Evolutionary conservation across 108 stramenopile species (phyloP).

Genomic region (Skeletonema costatum): DNA sequence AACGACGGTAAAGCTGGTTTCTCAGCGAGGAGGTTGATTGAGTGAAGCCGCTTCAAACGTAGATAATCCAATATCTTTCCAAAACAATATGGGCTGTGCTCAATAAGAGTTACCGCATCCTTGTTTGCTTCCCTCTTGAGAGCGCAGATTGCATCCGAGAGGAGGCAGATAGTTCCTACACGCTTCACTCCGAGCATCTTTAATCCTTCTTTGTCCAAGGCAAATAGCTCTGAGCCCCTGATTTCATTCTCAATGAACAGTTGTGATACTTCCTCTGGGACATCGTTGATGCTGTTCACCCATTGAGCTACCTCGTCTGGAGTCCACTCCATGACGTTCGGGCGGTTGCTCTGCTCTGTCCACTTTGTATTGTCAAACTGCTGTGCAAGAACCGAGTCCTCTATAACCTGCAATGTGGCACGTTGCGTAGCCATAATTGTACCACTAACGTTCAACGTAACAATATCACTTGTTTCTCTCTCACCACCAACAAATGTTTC

Average conservation of each 20-base stretch:
- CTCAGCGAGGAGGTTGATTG: not conserved
- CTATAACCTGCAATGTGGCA: not conserved
- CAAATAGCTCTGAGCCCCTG: constrained; percentile 15
- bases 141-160: constrained; percentile 14
- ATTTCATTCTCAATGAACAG: constrained; percentile 1
- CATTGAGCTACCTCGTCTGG: constrained; percentile 17
- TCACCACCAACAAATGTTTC: too few relatives aligned
- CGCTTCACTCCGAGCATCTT: constrained; percentile 17
- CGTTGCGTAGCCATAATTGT: not conserved
- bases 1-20: not conserved
- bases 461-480: too few relatives aligned
- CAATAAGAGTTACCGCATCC: not conserved
- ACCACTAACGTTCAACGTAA: not conserved
- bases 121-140: not conserved
- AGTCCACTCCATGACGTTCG: constrained; percentile 10
- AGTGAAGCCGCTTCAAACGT: not conserved
- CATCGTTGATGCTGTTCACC: constrained; percentile 4
- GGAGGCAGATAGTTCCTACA: constrained; percentile 12
- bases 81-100: constrained; percentile 5
- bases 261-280: not conserved
- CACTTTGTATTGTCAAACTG: constrained; percentile 11
- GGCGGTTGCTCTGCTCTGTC: not conserved
- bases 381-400: constrained; percentile 3
- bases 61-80: constrained; percentile 6
- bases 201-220: constrained; percentile 25